Evolutionary conservation across 495 filamentous ascomycete genomes (phyloP).

Genomic region (Margaritispora aquatica): DNA sequence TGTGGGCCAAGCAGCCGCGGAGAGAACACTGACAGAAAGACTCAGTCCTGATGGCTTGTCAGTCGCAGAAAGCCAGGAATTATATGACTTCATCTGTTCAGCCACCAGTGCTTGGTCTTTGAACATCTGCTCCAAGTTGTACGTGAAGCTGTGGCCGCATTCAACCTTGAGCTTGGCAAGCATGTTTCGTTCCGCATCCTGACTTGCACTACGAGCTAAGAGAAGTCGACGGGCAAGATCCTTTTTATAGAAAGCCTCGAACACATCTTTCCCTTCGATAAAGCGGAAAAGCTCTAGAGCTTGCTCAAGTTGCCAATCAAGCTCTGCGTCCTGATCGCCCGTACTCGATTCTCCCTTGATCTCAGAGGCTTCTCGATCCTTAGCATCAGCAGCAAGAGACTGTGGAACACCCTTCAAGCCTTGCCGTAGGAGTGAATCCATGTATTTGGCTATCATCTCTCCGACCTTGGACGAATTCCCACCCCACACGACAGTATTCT

Average conservation of each 20-base stretch:
- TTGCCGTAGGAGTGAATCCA: slow-evolving; percentile 81
- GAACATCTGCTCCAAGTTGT: slow-evolving; percentile 98
- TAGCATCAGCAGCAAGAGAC: slow-evolving; percentile 43
- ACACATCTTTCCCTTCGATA: slow-evolving; percentile 94
- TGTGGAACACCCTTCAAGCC: slow-evolving; percentile 73
- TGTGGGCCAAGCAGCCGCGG: slow-evolving; percentile 82
- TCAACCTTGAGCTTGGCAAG: slow-evolving; percentile 83
- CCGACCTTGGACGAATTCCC: slow-evolving; percentile 88
- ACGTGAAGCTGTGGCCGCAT: slow-evolving; percentile 88
- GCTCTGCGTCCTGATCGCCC: slow-evolving; percentile 81
- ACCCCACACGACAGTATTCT: slow-evolving; percentile 59
- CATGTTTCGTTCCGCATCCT: slow-evolving; percentile 95
- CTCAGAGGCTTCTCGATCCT: slow-evolving; percentile 44
- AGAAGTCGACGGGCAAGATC: slow-evolving; percentile 85
- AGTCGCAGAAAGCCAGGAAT: slow-evolving; percentile 31
- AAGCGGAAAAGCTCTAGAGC: slow-evolving; percentile 93
- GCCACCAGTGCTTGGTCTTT: slow-evolving; percentile 85
- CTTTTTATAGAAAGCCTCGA: slow-evolving; percentile 98
- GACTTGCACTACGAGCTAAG: slow-evolving; percentile 85
- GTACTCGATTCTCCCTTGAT: slow-evolving; percentile 48
- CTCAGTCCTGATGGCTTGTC: slow-evolving; percentile 38
- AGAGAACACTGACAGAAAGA: slow-evolving; percentile 82
- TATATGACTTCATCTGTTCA: slow-evolving; percentile 25
- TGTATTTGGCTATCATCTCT: slow-evolving; percentile 98
- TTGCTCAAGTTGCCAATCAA: slow-evolving; percentile 84